These are phyloP conservation scores for Dothidotthia symphoricarpi DNA, from an alignment of 2,329 filamentous ascomycete species.

Conservation along the genomic window DNA sequence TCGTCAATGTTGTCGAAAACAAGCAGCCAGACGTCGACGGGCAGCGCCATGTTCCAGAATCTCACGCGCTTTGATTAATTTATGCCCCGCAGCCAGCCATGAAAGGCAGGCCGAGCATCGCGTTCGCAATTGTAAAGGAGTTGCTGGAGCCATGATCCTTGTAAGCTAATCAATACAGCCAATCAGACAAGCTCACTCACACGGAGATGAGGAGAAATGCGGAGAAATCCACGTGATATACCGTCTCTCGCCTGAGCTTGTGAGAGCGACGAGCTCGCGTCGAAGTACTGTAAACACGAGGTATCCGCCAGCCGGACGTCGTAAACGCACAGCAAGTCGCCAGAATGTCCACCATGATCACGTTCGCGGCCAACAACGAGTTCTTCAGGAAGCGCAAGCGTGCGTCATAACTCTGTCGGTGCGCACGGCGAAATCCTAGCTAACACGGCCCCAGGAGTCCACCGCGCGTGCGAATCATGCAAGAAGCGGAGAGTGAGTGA, in stretches of 20 bases:
- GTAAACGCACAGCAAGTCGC: constrained; percentile 8
- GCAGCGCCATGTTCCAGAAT: constrained; percentile 2
- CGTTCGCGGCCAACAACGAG: constrained; percentile 47
- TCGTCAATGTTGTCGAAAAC: constrained; percentile 16
- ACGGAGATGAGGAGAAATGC: constrained; percentile 11
- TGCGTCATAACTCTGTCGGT: constrained; percentile 22
- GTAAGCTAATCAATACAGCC: constrained; percentile 4
- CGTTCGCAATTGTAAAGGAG: constrained; percentile 3
- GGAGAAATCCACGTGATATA: constrained; percentile 1
- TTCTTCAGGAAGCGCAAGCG: constrained; percentile 47
- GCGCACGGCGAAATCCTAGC: constrained; percentile 18
- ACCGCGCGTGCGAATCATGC: constrained; percentile 46
- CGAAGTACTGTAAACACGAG: constrained; percentile 11
- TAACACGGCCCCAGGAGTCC: constrained; percentile 37
- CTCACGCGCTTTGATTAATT: too few species aligned
- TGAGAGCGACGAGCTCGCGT: constrained; percentile 18
- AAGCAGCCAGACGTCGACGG: constrained; percentile 21
- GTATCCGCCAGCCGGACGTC: constrained; percentile 5
- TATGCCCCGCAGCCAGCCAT: not conserved
- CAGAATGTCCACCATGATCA: constrained; percentile 45
- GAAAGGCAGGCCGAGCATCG: constrained; percentile 1
- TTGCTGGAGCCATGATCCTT: constrained; percentile 10
- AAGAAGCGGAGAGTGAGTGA: constrained; percentile 44
- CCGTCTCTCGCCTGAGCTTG: constrained; percentile 16
- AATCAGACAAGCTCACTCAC: constrained; percentile 7